Evolutionary conservation across 371 early-diverging fungal genomes (phyloP), one percentile per base, ranked within the genome.

Genomic region (Umbelopsis sp.): DNA sequence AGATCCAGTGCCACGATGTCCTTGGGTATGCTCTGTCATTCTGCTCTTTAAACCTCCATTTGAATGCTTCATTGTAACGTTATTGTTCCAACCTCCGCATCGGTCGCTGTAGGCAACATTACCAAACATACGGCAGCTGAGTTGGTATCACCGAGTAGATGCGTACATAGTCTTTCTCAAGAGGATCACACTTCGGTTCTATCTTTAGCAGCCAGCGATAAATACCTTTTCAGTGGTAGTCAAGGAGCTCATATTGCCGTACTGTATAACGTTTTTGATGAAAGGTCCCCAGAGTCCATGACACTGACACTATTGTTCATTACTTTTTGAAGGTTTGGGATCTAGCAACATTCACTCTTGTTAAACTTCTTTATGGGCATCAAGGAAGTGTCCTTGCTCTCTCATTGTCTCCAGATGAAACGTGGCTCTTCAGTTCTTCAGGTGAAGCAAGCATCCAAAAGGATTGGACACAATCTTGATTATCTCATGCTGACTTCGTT

Each of bases 171-270:
- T 1, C 78, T 91, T 46, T 83, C 86, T 8, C 88, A 89, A 65
- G 81, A 87, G n/a, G 85, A 86, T 67, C 76, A 85, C 37, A 79
- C 70, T 41, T 90, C 93, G 0, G 89, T 92, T 0, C 77, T 93
- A 14, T 86, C 94, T 1, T 75, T 92, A 29, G 91, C 89, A 6
- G 81, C 86, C 4, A 90, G 80, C 22, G 70, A 77, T 44, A 69
- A 75, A 12, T 84, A 87, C 64, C 72, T 93, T 4, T 92, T 92
- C 72, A 88, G 90, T 70, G 93, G 94, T 1, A 86, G 91, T 35
- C 91, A 93, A 70, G 85, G 86, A 44, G 88, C 84, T 29, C 76
- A 73, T 44, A 90, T 91, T 64, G 81, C 86, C 71, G 87, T 85
- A 81, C 86, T 74, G 87, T 85, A 81, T 65, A 63, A 12, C 20